These are phyloP conservation scores for Exutisphaerella laricina DNA, from an alignment of 2,329 filamentous ascomycete genomes.

Conservation along the genomic window DNA sequence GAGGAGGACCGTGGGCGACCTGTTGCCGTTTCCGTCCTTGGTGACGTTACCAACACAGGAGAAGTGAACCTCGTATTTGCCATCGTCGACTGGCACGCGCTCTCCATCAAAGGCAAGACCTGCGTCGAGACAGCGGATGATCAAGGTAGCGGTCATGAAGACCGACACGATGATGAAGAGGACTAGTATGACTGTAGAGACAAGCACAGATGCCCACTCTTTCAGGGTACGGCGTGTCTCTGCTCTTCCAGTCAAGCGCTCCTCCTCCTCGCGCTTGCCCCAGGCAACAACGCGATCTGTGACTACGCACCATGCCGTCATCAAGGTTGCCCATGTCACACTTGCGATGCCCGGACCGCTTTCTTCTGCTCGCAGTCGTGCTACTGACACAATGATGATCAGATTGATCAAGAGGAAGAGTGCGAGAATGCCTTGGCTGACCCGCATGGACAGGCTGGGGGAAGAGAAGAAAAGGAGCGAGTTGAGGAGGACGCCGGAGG, in stretches of 20 bases:
- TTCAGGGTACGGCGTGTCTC: slow-evolving; percentile 75
- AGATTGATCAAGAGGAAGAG: slow-evolving; percentile 65
- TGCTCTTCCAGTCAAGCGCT: slow-evolving; percentile 79
- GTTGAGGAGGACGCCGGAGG: slow-evolving; percentile 68
- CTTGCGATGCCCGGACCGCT: slow-evolving; percentile 86
- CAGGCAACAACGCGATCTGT: slow-evolving; percentile 80
- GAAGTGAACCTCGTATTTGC: slow-evolving; percentile 82
- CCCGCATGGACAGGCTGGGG: slow-evolving; percentile 71
- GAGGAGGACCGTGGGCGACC: slow-evolving; percentile 72
- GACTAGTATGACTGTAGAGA: slow-evolving; percentile 65
- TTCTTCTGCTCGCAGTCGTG: slow-evolving; percentile 72
- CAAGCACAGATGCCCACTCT: slow-evolving; percentile 78
- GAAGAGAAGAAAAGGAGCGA: slow-evolving; percentile 80
- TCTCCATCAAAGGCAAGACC: slow-evolving; percentile 67
- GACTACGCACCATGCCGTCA: slow-evolving; percentile 70
- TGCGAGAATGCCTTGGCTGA: slow-evolving; percentile 64
- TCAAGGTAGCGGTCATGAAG: slow-evolving; percentile 72
- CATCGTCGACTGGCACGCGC: slow-evolving; percentile 71
- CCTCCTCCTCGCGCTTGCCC: slow-evolving; percentile 90
- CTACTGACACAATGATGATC: slow-evolving; percentile 71
- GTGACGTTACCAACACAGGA: slow-evolving; percentile 71
- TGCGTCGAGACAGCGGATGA: slow-evolving; percentile 73
- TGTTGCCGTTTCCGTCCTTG: slow-evolving; percentile 48
- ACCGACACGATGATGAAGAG: slow-evolving; percentile 63
- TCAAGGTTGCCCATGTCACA: slow-evolving; percentile 74